These are phyloP conservation scores for Penstemon barbatus DNA, from an alignment of 257 asterid genomes.

Conservation along the genomic window DNA sequence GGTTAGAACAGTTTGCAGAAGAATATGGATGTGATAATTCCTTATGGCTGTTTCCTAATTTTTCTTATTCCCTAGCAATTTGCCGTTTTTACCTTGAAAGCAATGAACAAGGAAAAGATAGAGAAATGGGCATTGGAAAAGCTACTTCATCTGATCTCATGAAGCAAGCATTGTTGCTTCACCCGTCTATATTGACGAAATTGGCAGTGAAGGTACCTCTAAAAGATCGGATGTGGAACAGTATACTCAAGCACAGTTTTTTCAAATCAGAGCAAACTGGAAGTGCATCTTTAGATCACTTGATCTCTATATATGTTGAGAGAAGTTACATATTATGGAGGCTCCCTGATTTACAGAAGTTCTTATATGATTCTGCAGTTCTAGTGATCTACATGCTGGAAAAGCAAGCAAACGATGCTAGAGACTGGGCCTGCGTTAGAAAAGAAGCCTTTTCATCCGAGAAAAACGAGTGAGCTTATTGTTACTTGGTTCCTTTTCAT, in stretches of 20 bases:
- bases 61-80: constrained; percentile 78
- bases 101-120: constrained; percentile 29
- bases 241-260: constrained; percentile 48
- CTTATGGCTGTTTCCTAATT: constrained; percentile 87
- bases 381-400: constrained; percentile 52
- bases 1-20: constrained; percentile 81
- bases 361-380: constrained; percentile 66
- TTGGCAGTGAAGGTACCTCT: constrained; percentile 82
- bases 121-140: constrained; percentile 37
- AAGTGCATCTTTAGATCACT: constrained; percentile 75
- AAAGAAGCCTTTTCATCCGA: constrained; percentile 75
- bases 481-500: constrained; percentile 1
- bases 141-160: constrained; percentile 69
- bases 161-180: constrained; percentile 96
- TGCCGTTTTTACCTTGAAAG: constrained; percentile 74
- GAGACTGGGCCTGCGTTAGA: constrained; percentile 85
- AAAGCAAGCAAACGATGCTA: constrained; percentile 48
- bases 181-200: constrained; percentile 73
- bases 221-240: constrained; percentile 68
- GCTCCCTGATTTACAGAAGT: constrained; percentile 86
- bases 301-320: constrained; percentile 75
- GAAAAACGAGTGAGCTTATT: constrained; percentile 72
- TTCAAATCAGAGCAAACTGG: constrained; percentile 64
- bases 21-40: constrained; percentile 74
- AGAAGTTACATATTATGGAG: constrained; percentile 87